phyloP scores from a whole-genome alignment of 2,329 filamentous ascomycete genomes.

The Colletotrichum neosansevieriae region DNA sequence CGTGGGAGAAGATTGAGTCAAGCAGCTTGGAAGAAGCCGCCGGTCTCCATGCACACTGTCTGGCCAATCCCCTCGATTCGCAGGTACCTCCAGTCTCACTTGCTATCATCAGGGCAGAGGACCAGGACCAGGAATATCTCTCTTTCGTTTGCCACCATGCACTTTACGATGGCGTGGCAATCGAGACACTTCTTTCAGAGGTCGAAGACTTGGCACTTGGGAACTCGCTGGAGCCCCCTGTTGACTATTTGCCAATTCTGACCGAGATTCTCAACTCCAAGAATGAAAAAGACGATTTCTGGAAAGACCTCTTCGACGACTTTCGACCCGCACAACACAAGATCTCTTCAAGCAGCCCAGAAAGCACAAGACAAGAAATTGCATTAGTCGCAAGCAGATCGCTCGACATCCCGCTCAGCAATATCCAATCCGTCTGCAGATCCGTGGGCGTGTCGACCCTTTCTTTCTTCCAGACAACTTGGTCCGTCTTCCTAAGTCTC shows the following conservation, averaged over 20 bases:
- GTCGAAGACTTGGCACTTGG: slow-evolving; percentile 70
- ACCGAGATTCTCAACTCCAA: slow-evolving; percentile 64
- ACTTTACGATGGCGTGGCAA: slow-evolving; percentile 86
- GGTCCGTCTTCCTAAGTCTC: slow-evolving; percentile 73
- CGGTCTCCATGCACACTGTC: slow-evolving; percentile 53
- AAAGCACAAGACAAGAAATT: not conserved
- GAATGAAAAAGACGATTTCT: slow-evolving; percentile 70
- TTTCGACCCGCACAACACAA: slow-evolving; percentile 54
- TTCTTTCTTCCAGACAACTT: slow-evolving; percentile 77
- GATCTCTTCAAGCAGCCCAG: not conserved
- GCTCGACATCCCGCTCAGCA: slow-evolving; percentile 51
- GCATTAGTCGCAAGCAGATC: not conserved
- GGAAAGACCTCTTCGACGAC: slow-evolving; percentile 67
- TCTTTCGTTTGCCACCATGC: slow-evolving; percentile 79
- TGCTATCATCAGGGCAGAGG: slow-evolving; percentile 52
- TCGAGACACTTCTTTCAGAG: slow-evolving; percentile 77
- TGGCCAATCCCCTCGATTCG: slow-evolving; percentile 58
- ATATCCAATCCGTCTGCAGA: slow-evolving; percentile 63
- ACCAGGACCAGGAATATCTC: slow-evolving; percentile 49
- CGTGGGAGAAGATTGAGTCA: slow-evolving; percentile 55
- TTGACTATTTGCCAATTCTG: slow-evolving; percentile 75
- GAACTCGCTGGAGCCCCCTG: slow-evolving; percentile 58
- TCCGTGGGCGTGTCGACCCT: slow-evolving; percentile 72
- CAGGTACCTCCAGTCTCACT: slow-evolving; percentile 59
- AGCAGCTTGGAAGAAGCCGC: slow-evolving; percentile 51